Percentiles rank a stretch among this genome's conserved stretches.
Evolutionary conservation across 176 grass and related monocot genomes (phyloP).

Genomic region (Aegilops sharonensis): DNA sequence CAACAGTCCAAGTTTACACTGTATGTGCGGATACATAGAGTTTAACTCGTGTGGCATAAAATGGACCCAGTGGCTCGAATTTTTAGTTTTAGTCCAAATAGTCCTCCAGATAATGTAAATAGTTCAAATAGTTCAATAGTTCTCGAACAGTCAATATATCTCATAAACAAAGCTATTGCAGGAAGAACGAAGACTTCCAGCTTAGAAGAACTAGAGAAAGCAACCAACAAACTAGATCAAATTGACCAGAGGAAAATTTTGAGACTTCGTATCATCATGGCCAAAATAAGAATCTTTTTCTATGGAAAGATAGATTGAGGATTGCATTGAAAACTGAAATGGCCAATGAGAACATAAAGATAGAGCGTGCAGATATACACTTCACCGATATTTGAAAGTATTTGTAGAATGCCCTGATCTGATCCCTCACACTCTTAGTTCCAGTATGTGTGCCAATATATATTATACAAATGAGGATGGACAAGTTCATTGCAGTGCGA

Average conservation of each 20-base stretch:
- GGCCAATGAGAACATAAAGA: background rate
- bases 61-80: too few relatives aligned
- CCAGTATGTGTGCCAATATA: background rate
- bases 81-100: too few relatives aligned
- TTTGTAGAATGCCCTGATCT: background rate
- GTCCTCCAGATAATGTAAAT: too few relatives aligned
- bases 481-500: too few relatives aligned
- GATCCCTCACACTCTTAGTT: background rate
- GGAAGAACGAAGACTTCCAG: background rate
- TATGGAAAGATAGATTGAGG: background rate
- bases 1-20: background rate
- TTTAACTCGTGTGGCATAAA: background rate
- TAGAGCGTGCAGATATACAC: background rate
- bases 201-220: background rate
- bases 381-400: background rate
- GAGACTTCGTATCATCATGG: background rate
- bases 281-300: background rate
- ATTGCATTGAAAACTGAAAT: background rate
- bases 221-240: background rate
- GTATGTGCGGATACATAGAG: background rate
- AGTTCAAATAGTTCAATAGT: too few relatives aligned
- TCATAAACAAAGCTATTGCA: background rate
- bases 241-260: background rate
- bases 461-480: too few relatives aligned
- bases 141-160: background rate